These are phyloP conservation scores for Macrolepiota fuliginosa DNA, from an alignment of 768 basidiomycete species.

Conservation along the genomic window DNA sequence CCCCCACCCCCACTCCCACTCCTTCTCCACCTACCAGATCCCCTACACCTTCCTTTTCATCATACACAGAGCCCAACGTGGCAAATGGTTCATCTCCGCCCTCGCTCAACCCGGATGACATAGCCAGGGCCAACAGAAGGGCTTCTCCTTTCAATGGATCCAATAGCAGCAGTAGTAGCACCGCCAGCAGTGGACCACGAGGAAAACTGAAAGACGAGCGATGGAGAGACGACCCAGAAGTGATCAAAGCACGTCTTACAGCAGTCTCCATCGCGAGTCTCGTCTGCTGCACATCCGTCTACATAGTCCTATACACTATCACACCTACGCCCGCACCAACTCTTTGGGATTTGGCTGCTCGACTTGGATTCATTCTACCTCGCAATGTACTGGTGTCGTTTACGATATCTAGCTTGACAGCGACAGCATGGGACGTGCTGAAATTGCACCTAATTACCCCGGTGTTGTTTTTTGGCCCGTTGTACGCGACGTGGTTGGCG, in stretches of 20 bases:
- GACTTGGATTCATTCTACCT: neutral
- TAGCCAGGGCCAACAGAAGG: neutral
- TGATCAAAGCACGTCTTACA: conserved; percentile 75
- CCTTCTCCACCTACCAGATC: neutral
- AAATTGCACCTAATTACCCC: conserved; percentile 68
- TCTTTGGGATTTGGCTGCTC: conserved; percentile 11
- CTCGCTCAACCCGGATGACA: too few relatives aligned
- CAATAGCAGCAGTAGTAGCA: neutral
- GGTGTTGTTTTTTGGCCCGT: conserved; percentile 72
- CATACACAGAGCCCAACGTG: too few relatives aligned
- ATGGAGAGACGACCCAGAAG: conserved; percentile 81
- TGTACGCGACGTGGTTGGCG: conserved; percentile 54
- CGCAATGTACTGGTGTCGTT: neutral
- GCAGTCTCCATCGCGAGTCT: conserved; percentile 67
- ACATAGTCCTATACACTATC: conserved; percentile 33
- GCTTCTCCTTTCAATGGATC: neutral
- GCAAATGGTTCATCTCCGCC: too few relatives aligned
- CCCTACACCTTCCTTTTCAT: too few relatives aligned
- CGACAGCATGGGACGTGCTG: conserved; percentile 16
- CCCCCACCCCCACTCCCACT: neutral
- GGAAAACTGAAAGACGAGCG: conserved; percentile 36
- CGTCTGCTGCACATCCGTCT: conserved; percentile 52
- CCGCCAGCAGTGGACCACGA: conserved; percentile 22
- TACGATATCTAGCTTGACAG: neutral
- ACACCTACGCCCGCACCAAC: neutral